Base-by-base conservation (phyloP, 2,329 filamentous ascomycete genomes). In the Hortaea werneckii region DNA sequence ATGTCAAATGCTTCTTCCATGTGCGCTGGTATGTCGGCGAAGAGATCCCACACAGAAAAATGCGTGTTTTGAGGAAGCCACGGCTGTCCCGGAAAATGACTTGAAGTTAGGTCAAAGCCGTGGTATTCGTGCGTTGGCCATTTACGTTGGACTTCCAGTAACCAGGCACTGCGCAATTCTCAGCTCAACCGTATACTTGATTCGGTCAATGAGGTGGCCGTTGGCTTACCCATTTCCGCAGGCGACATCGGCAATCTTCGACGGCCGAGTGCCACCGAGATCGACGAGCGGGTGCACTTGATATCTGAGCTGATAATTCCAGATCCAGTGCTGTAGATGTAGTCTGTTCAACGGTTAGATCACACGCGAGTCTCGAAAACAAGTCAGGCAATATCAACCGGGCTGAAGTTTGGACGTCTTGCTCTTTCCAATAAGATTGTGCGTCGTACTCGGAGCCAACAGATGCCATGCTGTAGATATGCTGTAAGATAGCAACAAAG, bases 191-290 rank as follows among this genome's bases (percentile, higher is more conserved):
- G 20, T 20, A 20, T 20, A 20, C 20, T 20, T 20, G 20, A 20
- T 20, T 35, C 32, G 32, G 32, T 12, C n/a, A 35, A 35, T 35
- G 32, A 12, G 32, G 32, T 12, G 9, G 9, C 32, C n/a, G n/a
- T 10, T 12, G 32, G 29, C 47, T 10, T 12, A 49, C 47, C 27
- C 43, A 35, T 50, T 52, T 12, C 46, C 44, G 42, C 47, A 50
- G 20, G 41, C 52, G 5, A 54, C 38, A 34, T 53, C 52, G 29
- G 48, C 50, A 6, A 54, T 46, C 34, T 44, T 41, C 40, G 50
- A 40, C 11, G 42, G 29, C 27, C 41, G 28, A 13, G 44, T 38
- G 11, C 34, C 45, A 13, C 26, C 26, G n/a, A 41, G 7, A 26
- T 45, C 41, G 29, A 54, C 44, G 40, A 47, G 44, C 7, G 50